Base-by-base conservation (phyloP, 164 flowering plant species). In the Hamamelis virginiana region DNA sequence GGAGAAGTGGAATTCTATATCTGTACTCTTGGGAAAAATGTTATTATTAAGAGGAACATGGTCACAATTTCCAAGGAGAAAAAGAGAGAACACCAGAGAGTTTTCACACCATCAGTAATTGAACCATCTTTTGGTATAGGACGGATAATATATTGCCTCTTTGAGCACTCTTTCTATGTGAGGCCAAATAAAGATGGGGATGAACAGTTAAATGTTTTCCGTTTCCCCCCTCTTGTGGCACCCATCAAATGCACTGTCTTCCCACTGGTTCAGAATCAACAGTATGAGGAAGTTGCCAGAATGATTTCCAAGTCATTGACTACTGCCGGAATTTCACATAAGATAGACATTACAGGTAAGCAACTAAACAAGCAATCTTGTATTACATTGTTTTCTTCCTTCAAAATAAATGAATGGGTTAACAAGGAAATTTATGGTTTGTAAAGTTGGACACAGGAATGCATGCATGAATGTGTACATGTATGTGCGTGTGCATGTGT, bases 51-150 rank as follows among this genome's bases (percentile, higher is more conserved):
- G 56, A 80, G 75, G 64, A 85, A 76, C 59, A 89, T 89, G 94
- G 82, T 89, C 53, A 67, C 84, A 19, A 85, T 89, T 48, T 83
- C 88, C 28, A 85, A 46, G 16, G 50, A 46, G 16, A 14, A 5
- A 0, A 14, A 46, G 12, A 6, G 2, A 46, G 50, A 46, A 46
- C 9, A 46, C 12, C 50, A 3, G 6, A 84, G 96, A 78, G 87
- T 81, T 60, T 93, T 91, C 65, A 91, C 97, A 0, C 98, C 98
- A 41, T 93, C 97, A 25, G 97, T 93, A 9, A 86, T 93, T 60
- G 97, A 93, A 64, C 97, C 98, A 52, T 91, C 94, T 15, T 93
- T 93, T 81, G 96, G 97, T 13, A 90, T 93, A 74, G 96, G 97
- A 9, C 74, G 97, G 68, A 93, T 93, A 45, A 91, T 93, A 19